Conservation (phyloP, 2,329 filamentous ascomycete species). For the Pseudocercospora fuligena region DNA sequence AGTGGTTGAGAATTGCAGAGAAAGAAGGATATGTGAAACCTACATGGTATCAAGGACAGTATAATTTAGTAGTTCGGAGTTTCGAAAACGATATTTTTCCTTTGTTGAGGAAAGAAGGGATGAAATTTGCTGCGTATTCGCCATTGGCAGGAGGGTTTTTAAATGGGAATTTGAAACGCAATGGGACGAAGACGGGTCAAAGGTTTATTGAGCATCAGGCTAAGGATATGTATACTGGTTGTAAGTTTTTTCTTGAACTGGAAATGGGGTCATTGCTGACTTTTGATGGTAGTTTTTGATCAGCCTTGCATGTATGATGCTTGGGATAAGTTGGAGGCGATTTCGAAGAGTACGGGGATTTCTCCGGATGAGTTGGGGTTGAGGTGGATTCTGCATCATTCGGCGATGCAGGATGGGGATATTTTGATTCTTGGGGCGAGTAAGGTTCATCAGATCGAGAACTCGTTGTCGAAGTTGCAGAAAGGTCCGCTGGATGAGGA, state of each 20-base stretch:
- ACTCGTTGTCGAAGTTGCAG: constrained; percentile 1
- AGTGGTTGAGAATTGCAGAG: constrained; percentile 12
- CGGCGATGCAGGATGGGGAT: constrained; percentile 41
- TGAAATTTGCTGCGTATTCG: constrained; percentile 13
- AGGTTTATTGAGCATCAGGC: constrained; percentile 6
- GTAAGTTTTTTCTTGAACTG: background rate
- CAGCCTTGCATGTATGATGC: constrained; percentile 11
- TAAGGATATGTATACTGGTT: constrained; percentile 1
- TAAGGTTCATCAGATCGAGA: constrained; percentile 26
- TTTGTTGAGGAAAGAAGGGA: constrained; percentile 6
- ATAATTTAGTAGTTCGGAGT: constrained; percentile 13
- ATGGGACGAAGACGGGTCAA: background rate
- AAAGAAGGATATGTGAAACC: constrained; percentile 18
- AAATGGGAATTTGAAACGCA: constrained; percentile 2
- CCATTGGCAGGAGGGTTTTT: constrained; percentile 18
- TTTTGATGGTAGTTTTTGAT: constrained; percentile 33
- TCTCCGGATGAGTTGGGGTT: constrained; percentile 39
- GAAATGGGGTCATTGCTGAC: constrained; percentile 29
- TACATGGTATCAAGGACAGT: constrained; percentile 19
- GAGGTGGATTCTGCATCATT: constrained; percentile 53
- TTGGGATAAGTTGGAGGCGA: background rate
- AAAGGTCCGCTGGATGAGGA: constrained; percentile 33
- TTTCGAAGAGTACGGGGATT: constrained; percentile 6
- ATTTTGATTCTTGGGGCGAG: constrained; percentile 44
- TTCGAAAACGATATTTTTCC: constrained; percentile 14